Base-by-base conservation (phyloP, 768 basidiomycete species). In the Leccinellum rugosiceps region DNA sequence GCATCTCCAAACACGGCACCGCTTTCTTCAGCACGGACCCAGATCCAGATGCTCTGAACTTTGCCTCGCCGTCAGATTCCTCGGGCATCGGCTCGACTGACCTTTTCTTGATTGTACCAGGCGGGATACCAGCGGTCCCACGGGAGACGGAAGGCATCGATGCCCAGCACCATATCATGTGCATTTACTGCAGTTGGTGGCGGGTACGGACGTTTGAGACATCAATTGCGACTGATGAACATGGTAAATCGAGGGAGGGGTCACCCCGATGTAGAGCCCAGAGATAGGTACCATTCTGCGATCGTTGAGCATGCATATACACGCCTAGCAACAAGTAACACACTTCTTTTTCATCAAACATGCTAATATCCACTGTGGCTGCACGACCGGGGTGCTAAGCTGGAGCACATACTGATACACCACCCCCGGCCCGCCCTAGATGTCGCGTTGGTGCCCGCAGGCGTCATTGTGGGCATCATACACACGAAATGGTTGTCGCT, bases 401-500 rank as follows among this genome's bases (percentile, higher is more conserved):
- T 95, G 93, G 55, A 96, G 74, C 3, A 97, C 97, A 17, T 94
- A 83, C 68, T 98, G 94, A 70, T 98, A 98, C 64, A 94, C 92
- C 7, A 90, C 86, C 0, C 88, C 88, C 0, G 93, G 90, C n/a
- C 69, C 71, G 3, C 84, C 83, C 14, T 78, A 75, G 10, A 76
- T 74, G 1, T 77, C 68, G 56, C 77, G 96, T 93, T 31, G 98
- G 70, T 62, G 31, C 83, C 87, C 11, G 71, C 64, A 0, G 85
- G 82, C 0, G 84, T 86, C 10, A 84, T 81, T 1, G 86, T 87
- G 3, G 94, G 93, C 0, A 90, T 93, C 17, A 94, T 96, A 69
- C 94, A 96, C 43, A 98, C 94, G 63, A 97, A 99, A 72, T 99
- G 96, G 0, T 85, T 89, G 62, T 95, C 89, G 65, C 86, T 91